phyloP scores from a whole-genome alignment of 805 yeast genomes.

The Ogataea methanolica region DNA sequence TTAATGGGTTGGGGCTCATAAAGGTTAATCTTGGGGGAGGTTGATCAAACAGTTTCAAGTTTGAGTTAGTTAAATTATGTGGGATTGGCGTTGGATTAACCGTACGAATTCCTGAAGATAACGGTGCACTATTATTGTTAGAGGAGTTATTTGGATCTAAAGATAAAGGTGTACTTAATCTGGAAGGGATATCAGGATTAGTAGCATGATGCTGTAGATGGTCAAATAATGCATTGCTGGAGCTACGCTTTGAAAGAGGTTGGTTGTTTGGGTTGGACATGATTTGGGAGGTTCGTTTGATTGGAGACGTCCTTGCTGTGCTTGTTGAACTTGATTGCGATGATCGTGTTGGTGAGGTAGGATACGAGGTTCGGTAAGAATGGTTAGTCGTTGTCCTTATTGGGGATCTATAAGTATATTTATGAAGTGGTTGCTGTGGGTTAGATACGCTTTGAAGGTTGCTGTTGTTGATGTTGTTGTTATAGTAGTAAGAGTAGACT shows the following conservation, averaged over 20 bases:
- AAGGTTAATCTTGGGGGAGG: constrained; percentile 11
- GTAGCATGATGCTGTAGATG: background rate
- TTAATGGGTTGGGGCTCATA: constrained; percentile 14
- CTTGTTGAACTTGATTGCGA: background rate
- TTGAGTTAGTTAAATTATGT: background rate
- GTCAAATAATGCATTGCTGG: background rate
- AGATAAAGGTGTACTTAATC: constrained; percentile 15
- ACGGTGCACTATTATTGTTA: background rate
- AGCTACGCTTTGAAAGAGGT: background rate
- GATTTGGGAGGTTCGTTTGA: background rate
- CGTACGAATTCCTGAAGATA: background rate
- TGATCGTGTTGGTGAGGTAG: too few relatives aligned
- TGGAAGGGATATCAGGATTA: constrained; percentile 6
- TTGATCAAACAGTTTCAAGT: background rate
- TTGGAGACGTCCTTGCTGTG: background rate
- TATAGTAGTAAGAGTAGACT: constrained; percentile 24
- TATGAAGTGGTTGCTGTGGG: background rate
- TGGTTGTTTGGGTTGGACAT: background rate
- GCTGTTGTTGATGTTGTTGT: constrained; percentile 8
- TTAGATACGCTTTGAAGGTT: background rate
- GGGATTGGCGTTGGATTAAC: background rate
- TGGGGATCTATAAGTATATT: background rate
- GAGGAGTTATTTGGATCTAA: background rate
- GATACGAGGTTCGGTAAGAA: background rate
- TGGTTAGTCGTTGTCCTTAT: background rate